phyloP scores from a whole-genome alignment of 2,329 filamentous ascomycete genomes.

The Aspergillus udagawae region DNA sequence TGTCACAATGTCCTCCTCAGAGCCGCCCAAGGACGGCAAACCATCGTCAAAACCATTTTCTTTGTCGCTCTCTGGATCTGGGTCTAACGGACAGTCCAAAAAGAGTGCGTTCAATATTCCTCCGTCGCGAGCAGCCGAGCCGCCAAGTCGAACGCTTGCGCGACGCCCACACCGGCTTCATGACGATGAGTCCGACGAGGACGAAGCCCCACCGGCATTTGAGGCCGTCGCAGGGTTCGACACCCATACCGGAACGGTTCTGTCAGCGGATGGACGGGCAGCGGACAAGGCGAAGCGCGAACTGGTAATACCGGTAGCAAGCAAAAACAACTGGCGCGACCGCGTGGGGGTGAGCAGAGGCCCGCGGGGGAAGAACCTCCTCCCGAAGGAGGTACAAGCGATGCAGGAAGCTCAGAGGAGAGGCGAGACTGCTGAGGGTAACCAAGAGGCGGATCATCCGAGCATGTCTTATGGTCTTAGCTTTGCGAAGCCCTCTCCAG shows the following conservation, averaged over 20 bases:
- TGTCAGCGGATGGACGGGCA: constrained; percentile 34
- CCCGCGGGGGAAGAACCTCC: constrained; percentile 57
- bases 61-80: constrained; percentile 31
- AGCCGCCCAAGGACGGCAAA: constrained; percentile 8
- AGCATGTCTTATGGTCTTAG: constrained; percentile 54
- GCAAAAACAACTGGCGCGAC: constrained; percentile 70
- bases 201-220: constrained; percentile 33
- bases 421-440: constrained; percentile 27
- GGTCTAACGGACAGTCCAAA: constrained; percentile 27
- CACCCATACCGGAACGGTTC: constrained; percentile 36
- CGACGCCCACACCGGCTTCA: constrained; percentile 28
- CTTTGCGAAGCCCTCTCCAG: constrained; percentile 35
- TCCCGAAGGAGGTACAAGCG: constrained; percentile 55
- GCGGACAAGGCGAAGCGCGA: constrained; percentile 50
- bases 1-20: constrained; percentile 14
- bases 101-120: constrained; percentile 33
- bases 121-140: constrained; percentile 11
- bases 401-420: constrained; percentile 40
- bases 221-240: constrained; percentile 56
- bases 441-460: constrained; percentile 48
- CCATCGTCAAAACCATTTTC: constrained; percentile 34
- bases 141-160: constrained; percentile 19
- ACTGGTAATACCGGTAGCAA: constrained; percentile 75
- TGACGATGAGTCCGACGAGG: constrained; percentile 55
- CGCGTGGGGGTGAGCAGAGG: constrained; percentile 44